A percentile compares a stretch with the other conserved stretches of the same genome.
phyloP scores from a whole-genome alignment of 2,329 filamentous ascomycete genomes.

The Ascochyta pisi region DNA sequence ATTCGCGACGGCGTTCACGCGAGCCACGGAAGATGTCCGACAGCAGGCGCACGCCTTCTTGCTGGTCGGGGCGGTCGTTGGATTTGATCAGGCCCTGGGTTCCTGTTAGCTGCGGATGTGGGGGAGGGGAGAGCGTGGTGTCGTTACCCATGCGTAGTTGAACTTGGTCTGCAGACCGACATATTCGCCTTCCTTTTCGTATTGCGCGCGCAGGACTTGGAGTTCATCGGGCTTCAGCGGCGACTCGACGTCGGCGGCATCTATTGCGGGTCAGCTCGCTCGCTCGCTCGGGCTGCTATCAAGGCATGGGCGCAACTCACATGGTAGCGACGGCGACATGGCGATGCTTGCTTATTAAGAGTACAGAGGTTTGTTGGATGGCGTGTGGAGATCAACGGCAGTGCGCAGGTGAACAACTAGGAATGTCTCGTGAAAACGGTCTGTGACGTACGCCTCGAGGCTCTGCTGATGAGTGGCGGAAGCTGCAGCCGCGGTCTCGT shows the following conservation, averaged over 20 bases:
- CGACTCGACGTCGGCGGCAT: constrained; percentile 97
- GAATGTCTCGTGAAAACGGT: constrained; percentile 31
- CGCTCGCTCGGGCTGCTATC: neutral
- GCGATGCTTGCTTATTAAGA: neutral
- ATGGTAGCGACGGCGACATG: constrained; percentile 49
- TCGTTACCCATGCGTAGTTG: constrained; percentile 95
- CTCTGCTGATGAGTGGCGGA: constrained; percentile 27
- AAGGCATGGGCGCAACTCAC: constrained; percentile 27
- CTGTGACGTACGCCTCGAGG: constrained; percentile 46
- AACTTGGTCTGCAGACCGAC: constrained; percentile 98
- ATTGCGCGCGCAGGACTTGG: constrained; percentile 89
- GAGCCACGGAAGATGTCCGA: constrained; percentile 96
- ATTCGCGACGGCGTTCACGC: constrained; percentile 93
- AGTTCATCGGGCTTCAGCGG: constrained; percentile 91
- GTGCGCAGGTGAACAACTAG: constrained; percentile 3
- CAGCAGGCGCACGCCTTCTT: constrained; percentile 90
- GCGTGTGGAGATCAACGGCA: neutral
- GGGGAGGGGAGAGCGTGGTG: neutral
- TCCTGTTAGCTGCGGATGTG: constrained; percentile 12
- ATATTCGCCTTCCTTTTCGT: constrained; percentile 96
- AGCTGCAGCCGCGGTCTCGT: constrained; percentile 29
- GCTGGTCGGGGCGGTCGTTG: constrained; percentile 80
- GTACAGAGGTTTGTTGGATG: neutral
- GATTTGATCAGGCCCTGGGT: constrained; percentile 92
- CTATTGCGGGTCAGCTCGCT: constrained; percentile 57